These are phyloP conservation scores for Syzygium malaccense DNA, from an alignment of 441 rosid species.

Conservation along the genomic window DNA sequence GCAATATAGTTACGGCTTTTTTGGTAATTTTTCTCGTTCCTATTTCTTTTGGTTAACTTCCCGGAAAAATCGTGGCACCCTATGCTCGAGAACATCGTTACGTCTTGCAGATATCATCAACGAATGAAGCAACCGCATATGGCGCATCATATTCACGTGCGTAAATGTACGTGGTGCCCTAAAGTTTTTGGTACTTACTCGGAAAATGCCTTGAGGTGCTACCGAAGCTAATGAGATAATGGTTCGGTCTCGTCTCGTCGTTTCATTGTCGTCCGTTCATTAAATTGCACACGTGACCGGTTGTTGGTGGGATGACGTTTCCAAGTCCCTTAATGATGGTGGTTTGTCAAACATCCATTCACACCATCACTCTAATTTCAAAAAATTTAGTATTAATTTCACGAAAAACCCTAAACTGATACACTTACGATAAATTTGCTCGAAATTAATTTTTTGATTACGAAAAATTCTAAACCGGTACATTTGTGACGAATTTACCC, in stretches of 20 bases:
- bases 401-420: too few relatives aligned
- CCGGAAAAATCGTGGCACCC: background rate
- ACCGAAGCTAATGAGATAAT: background rate
- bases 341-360: background rate
- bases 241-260: background rate
- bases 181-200: background rate
- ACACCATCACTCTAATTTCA: background rate
- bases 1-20: too few relatives aligned
- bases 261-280: background rate
- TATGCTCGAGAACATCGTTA: background rate
- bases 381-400: background rate
- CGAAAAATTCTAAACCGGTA: rapidly evolving
- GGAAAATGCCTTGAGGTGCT: background rate
- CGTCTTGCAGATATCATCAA: background rate
- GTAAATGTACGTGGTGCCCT: background rate
- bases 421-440: too few relatives aligned
- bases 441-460: too few relatives aligned
- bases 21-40: too few relatives aligned
- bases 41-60: background rate
- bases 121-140: background rate
- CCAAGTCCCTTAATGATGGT: background rate
- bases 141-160: background rate
- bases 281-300: background rate
- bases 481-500: too few relatives aligned
- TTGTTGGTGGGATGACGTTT: background rate